These are phyloP conservation scores for Quercus suber DNA, from an alignment of 306 rosid species.

Conservation along the genomic window DNA sequence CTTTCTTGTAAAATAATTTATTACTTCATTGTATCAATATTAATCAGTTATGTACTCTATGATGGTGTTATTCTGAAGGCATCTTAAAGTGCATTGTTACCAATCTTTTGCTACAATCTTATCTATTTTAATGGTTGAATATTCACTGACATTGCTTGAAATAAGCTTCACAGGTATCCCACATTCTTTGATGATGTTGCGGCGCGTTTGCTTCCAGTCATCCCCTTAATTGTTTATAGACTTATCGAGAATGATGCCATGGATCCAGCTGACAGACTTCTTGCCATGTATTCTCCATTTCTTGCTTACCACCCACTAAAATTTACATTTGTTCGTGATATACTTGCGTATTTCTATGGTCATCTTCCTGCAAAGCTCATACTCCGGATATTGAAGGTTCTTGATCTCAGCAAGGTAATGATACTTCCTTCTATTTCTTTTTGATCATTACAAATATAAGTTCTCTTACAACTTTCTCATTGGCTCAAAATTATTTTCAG, in stretches of 20 bases:
- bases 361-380: constrained; percentile 84
- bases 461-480: constrained; percentile 11
- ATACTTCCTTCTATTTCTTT: constrained; percentile 14
- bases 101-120: background rate
- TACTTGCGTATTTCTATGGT: constrained; percentile 94
- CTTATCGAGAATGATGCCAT: constrained; percentile 89
- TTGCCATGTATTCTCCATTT: constrained; percentile 59
- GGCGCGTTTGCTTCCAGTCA: constrained; percentile 90
- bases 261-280: constrained; percentile 77
- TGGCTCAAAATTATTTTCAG: constrained; percentile 50
- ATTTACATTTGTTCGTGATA: constrained; percentile 96
- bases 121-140: constrained; percentile 8
- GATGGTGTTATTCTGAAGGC: background rate
- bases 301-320: constrained; percentile 82
- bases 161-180: constrained; percentile 66
- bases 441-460: constrained; percentile 11
- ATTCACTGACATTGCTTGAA: constrained; percentile 17
- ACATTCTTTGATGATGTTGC: constrained; percentile 91
- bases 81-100: background rate
- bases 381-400: constrained; percentile 74
- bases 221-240: constrained; percentile 86
- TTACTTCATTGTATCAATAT: background rate
- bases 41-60: background rate
- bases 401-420: constrained; percentile 79
- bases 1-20: background rate